Evolutionary conservation across 192 early-diverging fungal species (phyloP).

Genomic region (Diversispora eburnea): DNA sequence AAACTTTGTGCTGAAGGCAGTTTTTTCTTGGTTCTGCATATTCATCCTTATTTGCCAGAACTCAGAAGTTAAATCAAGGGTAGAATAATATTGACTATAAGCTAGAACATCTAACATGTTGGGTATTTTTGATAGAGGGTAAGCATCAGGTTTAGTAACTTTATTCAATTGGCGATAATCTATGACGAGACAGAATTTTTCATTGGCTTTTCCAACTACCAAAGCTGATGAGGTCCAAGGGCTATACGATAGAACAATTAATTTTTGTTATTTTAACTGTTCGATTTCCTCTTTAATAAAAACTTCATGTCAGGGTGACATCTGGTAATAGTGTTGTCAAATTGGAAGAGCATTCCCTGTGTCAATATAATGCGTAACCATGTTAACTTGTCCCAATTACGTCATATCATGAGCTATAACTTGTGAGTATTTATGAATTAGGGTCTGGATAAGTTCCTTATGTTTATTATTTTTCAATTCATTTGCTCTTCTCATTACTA

Average conservation of each 20-base stretch:
- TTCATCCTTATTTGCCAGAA: slow-evolving; percentile 29
- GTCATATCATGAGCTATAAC: not conserved
- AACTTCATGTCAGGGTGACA: not conserved
- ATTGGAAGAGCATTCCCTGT: not conserved
- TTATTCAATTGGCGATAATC: slow-evolving; percentile 47
- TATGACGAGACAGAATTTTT: slow-evolving; percentile 30
- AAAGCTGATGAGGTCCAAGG: slow-evolving; percentile 36
- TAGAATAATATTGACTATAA: slow-evolving; percentile 6
- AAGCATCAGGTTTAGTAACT: slow-evolving; percentile 36
- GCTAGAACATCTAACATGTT: slow-evolving; percentile 33
- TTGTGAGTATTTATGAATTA: too few species aligned
- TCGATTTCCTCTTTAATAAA: not conserved
- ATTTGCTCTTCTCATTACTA: too few species aligned
- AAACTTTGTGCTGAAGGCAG: slow-evolving; percentile 29
- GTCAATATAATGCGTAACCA: not conserved
- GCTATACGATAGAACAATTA: not conserved
- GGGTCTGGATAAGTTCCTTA: too few species aligned
- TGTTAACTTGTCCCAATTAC: not conserved
- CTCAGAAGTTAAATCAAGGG: slow-evolving; percentile 21
- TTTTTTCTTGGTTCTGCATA: not conserved
- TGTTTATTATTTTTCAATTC: too few species aligned
- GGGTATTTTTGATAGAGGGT: slow-evolving; percentile 41
- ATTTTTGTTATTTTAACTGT: not conserved
- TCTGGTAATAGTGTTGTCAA: not conserved
- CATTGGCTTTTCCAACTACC: slow-evolving; percentile 43